Evolutionary conservation across 768 basidiomycete species (phyloP).

Genomic region (Termitomyces sp.): DNA sequence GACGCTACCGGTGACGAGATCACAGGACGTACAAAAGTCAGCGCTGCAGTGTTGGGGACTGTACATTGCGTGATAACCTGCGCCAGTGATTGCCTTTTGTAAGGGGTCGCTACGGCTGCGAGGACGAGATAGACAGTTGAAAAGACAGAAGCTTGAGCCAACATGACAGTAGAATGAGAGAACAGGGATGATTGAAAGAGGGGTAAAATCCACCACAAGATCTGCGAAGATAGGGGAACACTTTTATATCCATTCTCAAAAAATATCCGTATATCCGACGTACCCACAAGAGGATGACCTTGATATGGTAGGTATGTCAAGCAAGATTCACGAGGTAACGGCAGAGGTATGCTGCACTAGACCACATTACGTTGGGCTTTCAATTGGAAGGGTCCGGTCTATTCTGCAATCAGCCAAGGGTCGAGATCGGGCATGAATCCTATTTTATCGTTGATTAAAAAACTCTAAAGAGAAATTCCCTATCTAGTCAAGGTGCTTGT

Average conservation of each 20-base stretch:
- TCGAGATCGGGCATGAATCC: too few relatives aligned
- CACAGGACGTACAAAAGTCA: slow-evolving; percentile 20
- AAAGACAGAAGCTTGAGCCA: slow-evolving; percentile 8
- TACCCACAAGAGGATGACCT: slow-evolving; percentile 10
- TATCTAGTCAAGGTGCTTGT: too few relatives aligned
- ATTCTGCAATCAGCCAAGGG: too few relatives aligned
- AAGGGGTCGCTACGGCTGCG: slow-evolving; percentile 11
- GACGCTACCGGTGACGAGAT: neutral
- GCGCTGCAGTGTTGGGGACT: slow-evolving; percentile 19
- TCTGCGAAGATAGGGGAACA: slow-evolving; percentile 4
- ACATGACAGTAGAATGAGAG: slow-evolving; percentile 5
- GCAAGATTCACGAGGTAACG: too few relatives aligned
- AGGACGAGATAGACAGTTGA: slow-evolving; percentile 8
- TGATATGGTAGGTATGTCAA: neutral
- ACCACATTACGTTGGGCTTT: too few relatives aligned
- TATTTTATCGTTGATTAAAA: too few relatives aligned
- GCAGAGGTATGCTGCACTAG: too few relatives aligned
- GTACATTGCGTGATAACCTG: slow-evolving; percentile 21
- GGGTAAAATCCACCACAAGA: slow-evolving; percentile 1
- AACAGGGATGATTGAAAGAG: neutral
- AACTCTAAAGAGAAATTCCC: too few relatives aligned
- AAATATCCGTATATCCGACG: neutral
- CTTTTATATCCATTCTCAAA: too few relatives aligned
- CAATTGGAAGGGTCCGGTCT: too few relatives aligned
- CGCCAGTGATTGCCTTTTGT: slow-evolving; percentile 14